A percentile compares a stretch with the other conserved stretches of the same genome.
Evolutionary conservation across 345 rosid species (phyloP).

Genomic region (Pugionium cornutum): DNA sequence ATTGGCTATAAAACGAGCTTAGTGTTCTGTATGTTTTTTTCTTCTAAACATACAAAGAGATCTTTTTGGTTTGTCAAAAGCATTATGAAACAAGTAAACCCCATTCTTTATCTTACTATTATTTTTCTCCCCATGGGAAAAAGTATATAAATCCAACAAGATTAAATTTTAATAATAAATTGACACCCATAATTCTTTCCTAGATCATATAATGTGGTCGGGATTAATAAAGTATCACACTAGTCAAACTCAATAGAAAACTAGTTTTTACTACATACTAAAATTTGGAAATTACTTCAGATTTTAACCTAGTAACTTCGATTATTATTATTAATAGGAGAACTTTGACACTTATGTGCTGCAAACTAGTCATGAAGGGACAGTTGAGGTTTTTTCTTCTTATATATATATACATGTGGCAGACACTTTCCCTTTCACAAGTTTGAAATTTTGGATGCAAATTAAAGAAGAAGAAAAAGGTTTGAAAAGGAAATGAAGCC

Average conservation of each 20-base stretch:
- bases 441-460: conserved; percentile 31
- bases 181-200: conserved; percentile 11
- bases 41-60: conserved; percentile 1
- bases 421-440: conserved; percentile 40
- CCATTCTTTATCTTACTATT: conserved; percentile 5
- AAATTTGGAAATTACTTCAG: not conserved
- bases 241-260: conserved; percentile 1
- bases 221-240: conserved; percentile 12
- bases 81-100: conserved; percentile 30
- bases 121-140: not conserved
- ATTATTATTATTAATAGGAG: not conserved
- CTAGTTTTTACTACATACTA: not conserved
- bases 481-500: conserved; percentile 16
- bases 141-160: not conserved
- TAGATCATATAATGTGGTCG: conserved; percentile 26
- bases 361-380: conserved; percentile 8
- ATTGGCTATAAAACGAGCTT: not conserved
- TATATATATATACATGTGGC: conserved; percentile 32
- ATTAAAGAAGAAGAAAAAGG: conserved; percentile 4
- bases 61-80: conserved; percentile 19
- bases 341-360: conserved; percentile 6
- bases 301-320: not conserved
- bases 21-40: not conserved
- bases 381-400: conserved; percentile 11
- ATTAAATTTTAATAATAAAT: conserved; percentile 17